Percentiles rank a stretch among this genome's conserved stretches.
phyloP scores from a whole-genome alignment of 2,329 filamentous ascomycete species.

The Ophiocordyceps robertsii region DNA sequence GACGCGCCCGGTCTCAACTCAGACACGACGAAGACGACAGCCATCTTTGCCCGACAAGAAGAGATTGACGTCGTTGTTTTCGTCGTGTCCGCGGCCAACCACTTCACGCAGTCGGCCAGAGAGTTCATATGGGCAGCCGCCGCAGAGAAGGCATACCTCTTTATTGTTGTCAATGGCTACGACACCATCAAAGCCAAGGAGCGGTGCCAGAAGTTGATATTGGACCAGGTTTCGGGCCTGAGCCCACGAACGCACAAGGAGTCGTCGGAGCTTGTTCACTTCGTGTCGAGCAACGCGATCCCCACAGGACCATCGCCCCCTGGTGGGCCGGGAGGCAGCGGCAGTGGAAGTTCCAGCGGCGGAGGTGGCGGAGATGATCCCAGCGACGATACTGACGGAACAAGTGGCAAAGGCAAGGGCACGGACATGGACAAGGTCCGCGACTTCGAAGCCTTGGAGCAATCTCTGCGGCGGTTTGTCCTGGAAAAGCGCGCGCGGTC shows the following conservation, averaged over 20 bases:
- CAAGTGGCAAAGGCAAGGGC: slow-evolving; percentile 58
- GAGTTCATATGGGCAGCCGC: slow-evolving; percentile 96
- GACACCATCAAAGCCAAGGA: slow-evolving; percentile 88
- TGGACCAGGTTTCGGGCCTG: slow-evolving; percentile 78
- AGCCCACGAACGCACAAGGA: slow-evolving; percentile 92
- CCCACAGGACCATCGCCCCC: slow-evolving; percentile 52
- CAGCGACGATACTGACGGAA: slow-evolving; percentile 21
- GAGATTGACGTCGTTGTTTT: slow-evolving; percentile 99
- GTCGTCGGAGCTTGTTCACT: slow-evolving; percentile 83
- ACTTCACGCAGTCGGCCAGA: slow-evolving; percentile 94
- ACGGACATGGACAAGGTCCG: slow-evolving; percentile 79
- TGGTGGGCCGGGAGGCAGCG: slow-evolving; percentile 40
- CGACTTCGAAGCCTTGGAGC: slow-evolving; percentile 83
- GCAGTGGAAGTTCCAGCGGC: slow-evolving; percentile 36
- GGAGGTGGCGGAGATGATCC: slow-evolving; percentile 44
- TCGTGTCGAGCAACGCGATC: slow-evolving; percentile 93
- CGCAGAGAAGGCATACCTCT: slow-evolving; percentile 94
- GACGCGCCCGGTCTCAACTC: slow-evolving; percentile 93
- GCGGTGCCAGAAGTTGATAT: slow-evolving; percentile 79
- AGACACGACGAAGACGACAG: slow-evolving; percentile 93
- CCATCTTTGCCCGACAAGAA: slow-evolving; percentile 91
- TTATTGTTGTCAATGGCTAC: slow-evolving; percentile 96
- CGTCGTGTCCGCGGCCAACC: slow-evolving; percentile 92
- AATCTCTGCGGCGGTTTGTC: slow-evolving; percentile 81
- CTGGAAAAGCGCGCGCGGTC: slow-evolving; percentile 90